Base-by-base conservation (phyloP, 2,329 filamentous ascomycete genomes). In the Aspergillus fructus region DNA sequence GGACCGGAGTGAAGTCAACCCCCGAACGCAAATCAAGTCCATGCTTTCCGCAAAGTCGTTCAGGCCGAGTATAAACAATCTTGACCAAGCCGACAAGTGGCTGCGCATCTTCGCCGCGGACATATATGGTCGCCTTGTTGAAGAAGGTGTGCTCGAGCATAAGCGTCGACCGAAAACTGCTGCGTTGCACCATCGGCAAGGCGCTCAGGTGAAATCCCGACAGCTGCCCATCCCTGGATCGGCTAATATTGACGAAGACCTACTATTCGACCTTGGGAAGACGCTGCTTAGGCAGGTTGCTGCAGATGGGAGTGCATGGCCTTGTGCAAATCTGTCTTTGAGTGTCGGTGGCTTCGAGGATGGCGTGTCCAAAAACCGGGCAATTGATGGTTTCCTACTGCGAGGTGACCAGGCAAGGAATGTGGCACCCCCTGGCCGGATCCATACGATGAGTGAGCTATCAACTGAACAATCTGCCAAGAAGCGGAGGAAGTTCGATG, bases 21-120 rank as follows among this genome's bases (percentile, higher is more conserved):
- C 91, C 27, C 83, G 93, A 51, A 96, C 92, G 1, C 90, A 94
- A 68, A 96, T 97, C 78, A 97, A 97, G 73, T 94, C 90, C 15
- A 97, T 99, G 93, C 81, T 97, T 13, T 97, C 92, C 1, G 93
- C 94, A 19, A 99, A 99, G 71, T 96, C 92, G 0, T 99, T 99
- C 68, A 83, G 90, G 24, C 94, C 94, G 0, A 86, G 83, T 55
- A 93, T 97, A 70, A 89, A 86, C 64, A 88, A 82, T 2, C 78
- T 85, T 17, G 91, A 94, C 21, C 90, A 96, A 71, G 93, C 88
- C 1, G 79, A 84, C 23, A 87, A 87, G 59, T 99, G 94, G 94
- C 79, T 99, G 40, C 83, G 88, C 11, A 97, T 99, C 54, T 97
- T 97, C 71, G 87, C 85, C 4, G 90, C 91, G 1, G 94, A 99